These are phyloP conservation scores for Hypoxylon fuscum DNA, from an alignment of 495 filamentous ascomycete genomes.

Conservation along the genomic window DNA sequence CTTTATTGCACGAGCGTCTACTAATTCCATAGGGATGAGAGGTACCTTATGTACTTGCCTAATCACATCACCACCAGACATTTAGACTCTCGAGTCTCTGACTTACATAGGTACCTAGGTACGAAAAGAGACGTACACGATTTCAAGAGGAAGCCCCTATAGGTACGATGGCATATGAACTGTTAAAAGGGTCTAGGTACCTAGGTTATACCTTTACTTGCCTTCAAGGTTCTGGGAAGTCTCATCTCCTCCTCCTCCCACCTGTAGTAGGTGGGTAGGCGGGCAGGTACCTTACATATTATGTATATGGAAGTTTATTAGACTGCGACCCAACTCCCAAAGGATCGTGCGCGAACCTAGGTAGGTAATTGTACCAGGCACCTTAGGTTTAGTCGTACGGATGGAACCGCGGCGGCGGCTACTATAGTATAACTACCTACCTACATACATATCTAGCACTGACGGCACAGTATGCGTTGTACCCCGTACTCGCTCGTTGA, in stretches of 20 bases:
- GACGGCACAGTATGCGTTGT: constrained; percentile 3
- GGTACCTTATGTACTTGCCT: no score
- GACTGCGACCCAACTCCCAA: constrained; percentile 6
- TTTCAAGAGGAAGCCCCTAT: no score
- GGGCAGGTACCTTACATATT: constrained; percentile 33
- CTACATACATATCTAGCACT: not conserved
- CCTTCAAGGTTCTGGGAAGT: constrained; percentile 1
- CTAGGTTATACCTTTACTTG: not conserved
- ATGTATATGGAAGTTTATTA: constrained; percentile 2
- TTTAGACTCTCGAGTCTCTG: no score
- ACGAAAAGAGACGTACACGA: no score
- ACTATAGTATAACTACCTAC: constrained; percentile 2
- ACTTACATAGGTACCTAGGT: no score
- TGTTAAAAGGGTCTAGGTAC: no score
- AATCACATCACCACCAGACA: no score
- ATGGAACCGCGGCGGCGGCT: not conserved
- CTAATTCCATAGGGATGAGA: no score
- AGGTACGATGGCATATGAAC: no score
- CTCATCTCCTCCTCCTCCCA: constrained; percentile 3
- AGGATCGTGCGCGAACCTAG: constrained; percentile 2
- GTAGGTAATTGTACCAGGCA: no score
- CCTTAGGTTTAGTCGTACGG: constrained; percentile 5
- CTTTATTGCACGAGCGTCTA: no score
- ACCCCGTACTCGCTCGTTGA: constrained; percentile 7
- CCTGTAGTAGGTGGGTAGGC: constrained; percentile 1